These are phyloP conservation scores for Neonectria magnoliae DNA, from an alignment of 2,329 filamentous ascomycete genomes.

Conservation along the genomic window DNA sequence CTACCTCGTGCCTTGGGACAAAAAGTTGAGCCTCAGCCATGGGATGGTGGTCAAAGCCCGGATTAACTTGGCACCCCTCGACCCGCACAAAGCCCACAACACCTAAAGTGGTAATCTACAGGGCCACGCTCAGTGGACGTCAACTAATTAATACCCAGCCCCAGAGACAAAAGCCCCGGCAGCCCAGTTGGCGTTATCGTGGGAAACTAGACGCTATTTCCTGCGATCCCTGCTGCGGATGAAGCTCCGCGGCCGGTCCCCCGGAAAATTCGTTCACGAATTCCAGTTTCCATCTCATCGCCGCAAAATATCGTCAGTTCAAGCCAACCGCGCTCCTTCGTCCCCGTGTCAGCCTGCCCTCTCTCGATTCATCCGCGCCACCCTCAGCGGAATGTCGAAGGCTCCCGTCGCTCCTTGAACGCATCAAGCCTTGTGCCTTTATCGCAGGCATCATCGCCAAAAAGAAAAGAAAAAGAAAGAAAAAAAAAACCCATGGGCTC, in stretches of 20 bases:
- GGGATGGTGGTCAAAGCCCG: conserved; percentile 1
- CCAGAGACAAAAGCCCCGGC: neutral
- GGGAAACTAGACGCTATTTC: neutral
- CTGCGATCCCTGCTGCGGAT: conserved; percentile 13
- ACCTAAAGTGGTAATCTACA: neutral
- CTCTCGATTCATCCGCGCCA: conserved; percentile 1
- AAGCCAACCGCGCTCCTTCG: conserved; percentile 2
- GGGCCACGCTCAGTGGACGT: neutral
- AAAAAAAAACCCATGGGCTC: conserved; percentile 29
- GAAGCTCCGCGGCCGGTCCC: conserved; percentile 21
- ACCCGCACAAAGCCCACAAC: neutral
- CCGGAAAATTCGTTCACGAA: conserved; percentile 22
- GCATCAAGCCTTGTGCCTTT: conserved; percentile 10
- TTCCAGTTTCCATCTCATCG: conserved; percentile 3
- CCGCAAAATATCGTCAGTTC: conserved; percentile 20
- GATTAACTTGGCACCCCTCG: conserved; percentile 22
- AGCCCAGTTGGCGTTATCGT: conserved; percentile 13
- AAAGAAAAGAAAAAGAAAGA: no score
- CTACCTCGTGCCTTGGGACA: neutral
- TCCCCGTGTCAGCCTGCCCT: conserved; percentile 13
- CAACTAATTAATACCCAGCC: neutral
- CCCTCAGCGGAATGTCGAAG: conserved; percentile 25
- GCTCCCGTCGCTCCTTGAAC: conserved; percentile 18
- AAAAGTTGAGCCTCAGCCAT: conserved; percentile 14
- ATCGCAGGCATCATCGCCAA: conserved; percentile 12